Base-by-base conservation (phyloP, 2,329 filamentous ascomycete species). In the Chaetomium globosum region DNA sequence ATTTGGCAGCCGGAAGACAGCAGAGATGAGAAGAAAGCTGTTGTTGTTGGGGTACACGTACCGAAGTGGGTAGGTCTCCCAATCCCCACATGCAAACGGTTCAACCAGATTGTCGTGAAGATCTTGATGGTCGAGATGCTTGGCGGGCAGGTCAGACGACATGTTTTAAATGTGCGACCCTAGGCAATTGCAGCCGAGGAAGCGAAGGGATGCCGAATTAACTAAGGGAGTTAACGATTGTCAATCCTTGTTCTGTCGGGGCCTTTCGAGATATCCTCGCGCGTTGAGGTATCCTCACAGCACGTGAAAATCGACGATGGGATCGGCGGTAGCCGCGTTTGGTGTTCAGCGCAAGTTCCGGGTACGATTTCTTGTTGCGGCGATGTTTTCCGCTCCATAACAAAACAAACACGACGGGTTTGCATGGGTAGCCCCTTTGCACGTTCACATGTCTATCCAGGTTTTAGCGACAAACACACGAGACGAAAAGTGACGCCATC, bases 401-500 rank as follows among this genome's bases (percentile, higher is more conserved):
- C 12, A 9, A 28, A 51, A 51, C 48, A 51, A 51, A 28, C 23
- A 26, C 48, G 12, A 26, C 21, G 48, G 21, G 23, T 4, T 23
- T 23, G n/a, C 19, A 7, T 23, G n/a, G n/a, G 2, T n/a, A 9
- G 39, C 16, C 39, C 39, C 39, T 43, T 43, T 43, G 16, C 39
- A n/a, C 16, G 16, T 19, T 43, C 16, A 43, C 23, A 52, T 52
- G 21, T 52, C 23, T 49, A 5, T 49, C n/a, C n/a, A 12, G 49
- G 16, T 48, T 48, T 48, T 36, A 23, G 31, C n/a, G 31, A 12
- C 21, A 13, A 16, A 28, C 23, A 28, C 23, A 19, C 28, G 5
- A n/a, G 19, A 23, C 2, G 19, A 16, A n/a, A 28, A 46, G 26
- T 58, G 56, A 48, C 56, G 56, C 26, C 56, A 58, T 58, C 10